Evolutionary conservation across 73 alveolate species (phyloP), one percentile per base, ranked within the genome.

Genomic region (Effrenium voratum): DNA sequence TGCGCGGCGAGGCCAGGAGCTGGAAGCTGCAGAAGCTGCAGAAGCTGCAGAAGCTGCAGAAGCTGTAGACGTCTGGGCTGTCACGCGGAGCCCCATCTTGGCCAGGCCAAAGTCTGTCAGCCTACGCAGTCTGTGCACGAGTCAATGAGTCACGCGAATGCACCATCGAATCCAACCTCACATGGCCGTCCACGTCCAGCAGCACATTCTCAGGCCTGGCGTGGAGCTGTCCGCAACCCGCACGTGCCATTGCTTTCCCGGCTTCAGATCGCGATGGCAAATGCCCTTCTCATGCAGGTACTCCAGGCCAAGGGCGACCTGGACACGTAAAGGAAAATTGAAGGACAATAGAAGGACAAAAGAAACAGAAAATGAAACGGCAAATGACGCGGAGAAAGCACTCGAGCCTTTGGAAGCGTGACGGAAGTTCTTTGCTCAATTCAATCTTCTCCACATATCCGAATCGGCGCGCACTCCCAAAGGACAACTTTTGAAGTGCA

Each of bases 51-150:
- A 38, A 60, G 34, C 15, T 19, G 24, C 81, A n/a, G 24, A 5
- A 19, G 47, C 2, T 4, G 26, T n/a, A 4, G 24, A 2, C 2
- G 34, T n/a, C 34, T 38, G 2, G 19, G 57, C 38, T 16, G 12
- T 24, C 68, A 6, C 4, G 30, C 92, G 92, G 16, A 90, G 55
- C 8, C 97, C 97, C 97, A 90, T 90, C 97, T 90, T 90, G n/a
- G 97, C 97, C 12, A 90, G 77, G 30, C 97, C 97, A 55, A 90
- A 90, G 38, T 90, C 97, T 3, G 97, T 90, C n/a, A 90, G 88
- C 97, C 97, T 88, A 24, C 3, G 40, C 75, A 60, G 38, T 60
- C 30, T 38, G 28, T 34, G 55, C 44, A 46, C 22, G 26, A 1
- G 5, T 76, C 32, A 13, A 36, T 73, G 45, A 22, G 50, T 12